phyloP scores from a whole-genome alignment of 2,329 filamentous ascomycete species.

The Curvularia eragrostidis region DNA sequence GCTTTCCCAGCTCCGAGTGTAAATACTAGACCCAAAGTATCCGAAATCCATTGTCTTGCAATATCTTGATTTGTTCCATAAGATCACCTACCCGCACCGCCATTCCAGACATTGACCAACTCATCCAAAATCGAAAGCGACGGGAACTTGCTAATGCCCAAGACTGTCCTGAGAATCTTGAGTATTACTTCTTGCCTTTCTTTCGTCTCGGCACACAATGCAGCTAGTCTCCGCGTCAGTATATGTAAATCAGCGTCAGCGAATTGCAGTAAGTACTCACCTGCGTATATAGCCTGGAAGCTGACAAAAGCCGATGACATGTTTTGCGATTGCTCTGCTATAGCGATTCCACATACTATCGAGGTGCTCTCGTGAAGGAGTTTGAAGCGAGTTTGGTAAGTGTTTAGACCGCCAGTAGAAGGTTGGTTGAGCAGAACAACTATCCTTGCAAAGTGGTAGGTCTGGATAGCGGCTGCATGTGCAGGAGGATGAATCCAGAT shows the following conservation, averaged over 20 bases:
- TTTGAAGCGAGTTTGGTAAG: constrained; percentile 55
- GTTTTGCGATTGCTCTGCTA: constrained; percentile 46
- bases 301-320: constrained; percentile 39
- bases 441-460: constrained; percentile 61
- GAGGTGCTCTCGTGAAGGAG: constrained; percentile 56
- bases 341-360: constrained; percentile 59
- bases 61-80: background rate
- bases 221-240: constrained; percentile 18
- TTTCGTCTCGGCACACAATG: constrained; percentile 30
- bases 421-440: constrained; percentile 61
- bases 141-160: constrained; percentile 36
- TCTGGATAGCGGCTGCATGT: constrained; percentile 57
- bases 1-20: background rate
- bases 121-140: constrained; percentile 36
- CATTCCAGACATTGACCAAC: constrained; percentile 35
- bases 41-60: background rate
- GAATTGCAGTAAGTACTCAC: constrained; percentile 18
- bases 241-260: background rate
- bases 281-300: constrained; percentile 41
- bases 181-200: constrained; percentile 29
- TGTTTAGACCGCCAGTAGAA: constrained; percentile 57
- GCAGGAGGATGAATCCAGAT: constrained; percentile 42
- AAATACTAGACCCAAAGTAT: too few relatives aligned
- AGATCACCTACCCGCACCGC: constrained; percentile 39
- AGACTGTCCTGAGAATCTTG: constrained; percentile 24